Conservation (phyloP, 805 yeast genomes). For the Yarrowia osloensis region DNA sequence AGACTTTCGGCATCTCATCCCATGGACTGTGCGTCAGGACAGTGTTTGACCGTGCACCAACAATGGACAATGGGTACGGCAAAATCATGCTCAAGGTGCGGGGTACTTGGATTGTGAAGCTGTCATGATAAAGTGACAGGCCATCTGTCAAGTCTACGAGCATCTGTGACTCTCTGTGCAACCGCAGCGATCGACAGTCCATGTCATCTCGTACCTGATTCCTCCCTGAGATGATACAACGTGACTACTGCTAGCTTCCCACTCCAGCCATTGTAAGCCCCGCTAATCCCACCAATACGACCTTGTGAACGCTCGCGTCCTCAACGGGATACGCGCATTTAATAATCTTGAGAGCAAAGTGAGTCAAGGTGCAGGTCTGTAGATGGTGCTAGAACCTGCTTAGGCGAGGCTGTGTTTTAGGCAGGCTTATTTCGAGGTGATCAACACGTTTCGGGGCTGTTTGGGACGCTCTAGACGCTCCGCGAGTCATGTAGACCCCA, state of each 20-base stretch:
- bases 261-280: not conserved
- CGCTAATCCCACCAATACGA: not conserved
- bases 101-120: not conserved
- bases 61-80: not conserved
- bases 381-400: not conserved
- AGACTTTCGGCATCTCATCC: constrained; percentile 20
- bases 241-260: not conserved
- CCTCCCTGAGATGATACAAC: no score
- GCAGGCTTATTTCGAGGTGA: no score
- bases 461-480: no score
- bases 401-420: no score
- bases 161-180: no score
- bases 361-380: not conserved
- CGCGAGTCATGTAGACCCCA: no score
- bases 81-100: not conserved
- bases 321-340: constrained; percentile 3
- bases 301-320: constrained; percentile 2
- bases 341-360: constrained; percentile 15
- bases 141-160: no score
- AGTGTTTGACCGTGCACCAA: no score
- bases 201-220: no score
- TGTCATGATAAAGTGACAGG: no score
- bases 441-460: no score
- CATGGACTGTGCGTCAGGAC: not conserved
- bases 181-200: no score